Conservation (phyloP, 2,329 filamentous ascomycete species). For the Fusarium graminum region DNA sequence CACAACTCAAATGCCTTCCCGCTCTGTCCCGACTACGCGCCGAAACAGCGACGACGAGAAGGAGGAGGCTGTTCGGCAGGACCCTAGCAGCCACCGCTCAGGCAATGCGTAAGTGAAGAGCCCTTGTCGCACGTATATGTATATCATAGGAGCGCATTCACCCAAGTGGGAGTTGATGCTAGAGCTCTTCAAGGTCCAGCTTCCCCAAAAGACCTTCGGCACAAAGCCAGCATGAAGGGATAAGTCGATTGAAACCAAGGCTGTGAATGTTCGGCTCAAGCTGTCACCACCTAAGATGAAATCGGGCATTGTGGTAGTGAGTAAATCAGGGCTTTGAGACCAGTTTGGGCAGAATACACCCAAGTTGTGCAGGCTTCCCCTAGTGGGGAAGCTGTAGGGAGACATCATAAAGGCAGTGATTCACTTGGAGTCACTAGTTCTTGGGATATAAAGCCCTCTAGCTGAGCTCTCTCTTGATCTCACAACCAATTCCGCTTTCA, state of each 20-base stretch:
- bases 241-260: neutral
- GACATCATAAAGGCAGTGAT: slow-evolving; percentile 20
- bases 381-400: slow-evolving; percentile 21
- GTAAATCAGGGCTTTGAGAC: neutral
- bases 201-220: neutral
- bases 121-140: slow-evolving; percentile 2
- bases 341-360: neutral
- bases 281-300: neutral
- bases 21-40: slow-evolving; percentile 87
- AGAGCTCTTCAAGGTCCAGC: slow-evolving; percentile 4
- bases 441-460: slow-evolving; percentile 32
- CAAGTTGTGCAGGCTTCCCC: slow-evolving; percentile 6
- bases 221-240: neutral
- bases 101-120: slow-evolving; percentile 79
- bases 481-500: slow-evolving; percentile 1
- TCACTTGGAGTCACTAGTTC: slow-evolving; percentile 20
- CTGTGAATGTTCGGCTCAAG: neutral
- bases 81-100: slow-evolving; percentile 78
- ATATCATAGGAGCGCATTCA: neutral
- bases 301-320: neutral
- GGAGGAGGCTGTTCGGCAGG: slow-evolving; percentile 77
- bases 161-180: slow-evolving; percentile 26
- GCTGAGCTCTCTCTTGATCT: neutral
- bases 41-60: slow-evolving; percentile 94
- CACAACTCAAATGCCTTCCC: slow-evolving; percentile 79